Percentiles rank a stretch among this genome's conserved stretches.
Conservation (phyloP, 83 land plant species). For the Picea abies region DNA sequence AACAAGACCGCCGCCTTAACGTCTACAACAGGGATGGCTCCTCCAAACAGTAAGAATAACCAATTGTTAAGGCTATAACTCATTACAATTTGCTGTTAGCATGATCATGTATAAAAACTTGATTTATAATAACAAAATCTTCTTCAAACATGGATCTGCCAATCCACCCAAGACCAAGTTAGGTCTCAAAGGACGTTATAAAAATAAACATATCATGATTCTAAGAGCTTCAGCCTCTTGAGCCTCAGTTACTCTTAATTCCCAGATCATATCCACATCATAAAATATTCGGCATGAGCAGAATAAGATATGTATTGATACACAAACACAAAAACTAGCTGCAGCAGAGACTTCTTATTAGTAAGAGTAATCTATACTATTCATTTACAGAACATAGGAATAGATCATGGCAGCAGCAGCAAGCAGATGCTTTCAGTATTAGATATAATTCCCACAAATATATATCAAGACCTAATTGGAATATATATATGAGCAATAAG, state of each 20-base stretch:
- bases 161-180: neutral
- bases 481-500: neutral
- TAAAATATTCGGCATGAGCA: neutral
- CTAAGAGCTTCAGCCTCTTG: neutral
- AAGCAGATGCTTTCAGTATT: neutral
- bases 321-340: neutral
- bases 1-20: neutral
- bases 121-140: neutral
- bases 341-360: neutral
- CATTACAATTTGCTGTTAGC: neutral
- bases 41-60: neutral
- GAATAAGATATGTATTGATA: no score
- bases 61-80: no score
- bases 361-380: neutral
- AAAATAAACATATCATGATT: neutral
- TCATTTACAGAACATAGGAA: neutral
- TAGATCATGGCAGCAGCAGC: neutral
- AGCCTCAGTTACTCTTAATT: neutral
- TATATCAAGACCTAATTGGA: neutral
- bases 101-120: neutral
- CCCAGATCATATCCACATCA: neutral
- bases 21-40: neutral
- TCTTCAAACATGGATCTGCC: neutral
- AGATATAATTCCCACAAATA: neutral
- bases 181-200: no score